Percentiles rank a stretch among this genome's conserved stretches.
These are phyloP conservation scores for Casuarina cunninghamiana DNA, from an alignment of 306 rosid genomes.

Conservation along the genomic window DNA sequence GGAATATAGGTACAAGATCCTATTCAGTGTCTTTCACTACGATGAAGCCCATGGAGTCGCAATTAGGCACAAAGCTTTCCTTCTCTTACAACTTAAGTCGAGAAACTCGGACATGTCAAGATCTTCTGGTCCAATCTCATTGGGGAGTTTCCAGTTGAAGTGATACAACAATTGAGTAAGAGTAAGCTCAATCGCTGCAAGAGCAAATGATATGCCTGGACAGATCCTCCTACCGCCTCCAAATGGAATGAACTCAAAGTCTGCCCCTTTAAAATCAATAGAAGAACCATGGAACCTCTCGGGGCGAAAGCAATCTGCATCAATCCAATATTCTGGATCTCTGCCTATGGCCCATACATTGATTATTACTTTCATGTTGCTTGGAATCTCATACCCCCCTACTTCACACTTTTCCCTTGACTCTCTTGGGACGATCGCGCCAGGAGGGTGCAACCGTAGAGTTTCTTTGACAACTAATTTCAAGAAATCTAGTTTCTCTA, in stretches of 20 bases:
- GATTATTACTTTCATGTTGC: conserved; percentile 20
- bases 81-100: neutral
- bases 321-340: conserved; percentile 35
- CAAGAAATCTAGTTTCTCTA: conserved; percentile 31
- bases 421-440: conserved; percentile 29
- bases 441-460: conserved; percentile 35
- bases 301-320: conserved; percentile 21
- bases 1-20: too few species aligned
- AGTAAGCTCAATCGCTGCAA: neutral
- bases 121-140: neutral
- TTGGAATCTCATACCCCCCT: conserved; percentile 32
- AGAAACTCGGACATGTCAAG: conserved; percentile 16
- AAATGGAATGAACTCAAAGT: conserved; percentile 2
- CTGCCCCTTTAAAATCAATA: neutral
- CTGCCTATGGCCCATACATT: conserved; percentile 47
- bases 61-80: neutral
- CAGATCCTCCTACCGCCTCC: conserved; percentile 38
- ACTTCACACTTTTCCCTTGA: conserved; percentile 30
- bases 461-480: conserved; percentile 40
- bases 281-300: conserved; percentile 4
- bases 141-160: conserved; percentile 15
- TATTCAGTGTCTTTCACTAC: too few species aligned
- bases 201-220: conserved; percentile 1
- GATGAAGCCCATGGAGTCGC: neutral
- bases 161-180: conserved; percentile 13